phyloP scores from a whole-genome alignment of 2,329 filamentous ascomycete genomes.

The Blastomyces emzantsi region DNA sequence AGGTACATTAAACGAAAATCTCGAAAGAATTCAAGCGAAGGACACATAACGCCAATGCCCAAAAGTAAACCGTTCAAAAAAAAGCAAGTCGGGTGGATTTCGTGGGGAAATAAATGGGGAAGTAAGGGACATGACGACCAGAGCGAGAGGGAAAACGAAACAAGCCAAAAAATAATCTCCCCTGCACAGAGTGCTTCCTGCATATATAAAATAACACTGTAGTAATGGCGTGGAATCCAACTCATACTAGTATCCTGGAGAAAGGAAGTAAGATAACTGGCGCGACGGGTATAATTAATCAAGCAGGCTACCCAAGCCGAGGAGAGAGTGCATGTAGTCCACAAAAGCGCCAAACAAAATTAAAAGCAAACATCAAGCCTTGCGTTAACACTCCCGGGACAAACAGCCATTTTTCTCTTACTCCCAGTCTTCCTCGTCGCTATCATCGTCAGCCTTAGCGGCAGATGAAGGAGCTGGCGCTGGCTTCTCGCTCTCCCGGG shows the following conservation, averaged over 20 bases:
- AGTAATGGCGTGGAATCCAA: not conserved
- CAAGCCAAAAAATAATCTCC: not conserved
- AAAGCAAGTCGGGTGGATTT: not conserved
- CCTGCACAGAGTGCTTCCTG: not conserved
- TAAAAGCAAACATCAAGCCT: not conserved
- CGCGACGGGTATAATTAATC: not conserved
- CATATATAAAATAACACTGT: not conserved
- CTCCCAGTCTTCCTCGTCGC: slow-evolving; percentile 71
- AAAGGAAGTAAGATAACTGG: not conserved
- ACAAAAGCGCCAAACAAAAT: not conserved
- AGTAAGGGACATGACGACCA: not conserved
- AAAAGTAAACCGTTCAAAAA: not conserved
- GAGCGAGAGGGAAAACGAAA: not conserved
- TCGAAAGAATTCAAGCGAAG: not conserved
- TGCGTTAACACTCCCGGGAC: not conserved
- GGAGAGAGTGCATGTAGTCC: not conserved
- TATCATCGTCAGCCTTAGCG: slow-evolving; percentile 47
- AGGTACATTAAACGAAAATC: not conserved
- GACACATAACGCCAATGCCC: slow-evolving; percentile 1
- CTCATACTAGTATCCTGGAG: not conserved
- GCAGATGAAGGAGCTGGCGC: slow-evolving; percentile 44
- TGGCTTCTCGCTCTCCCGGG: slow-evolving; percentile 44
- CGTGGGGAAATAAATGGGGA: slow-evolving; percentile 1
- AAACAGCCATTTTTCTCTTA: slow-evolving; percentile 30
- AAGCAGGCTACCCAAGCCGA: not conserved